Base-by-base conservation (phyloP, 345 rosid genomes). In the Cardamine occulta region DNA sequence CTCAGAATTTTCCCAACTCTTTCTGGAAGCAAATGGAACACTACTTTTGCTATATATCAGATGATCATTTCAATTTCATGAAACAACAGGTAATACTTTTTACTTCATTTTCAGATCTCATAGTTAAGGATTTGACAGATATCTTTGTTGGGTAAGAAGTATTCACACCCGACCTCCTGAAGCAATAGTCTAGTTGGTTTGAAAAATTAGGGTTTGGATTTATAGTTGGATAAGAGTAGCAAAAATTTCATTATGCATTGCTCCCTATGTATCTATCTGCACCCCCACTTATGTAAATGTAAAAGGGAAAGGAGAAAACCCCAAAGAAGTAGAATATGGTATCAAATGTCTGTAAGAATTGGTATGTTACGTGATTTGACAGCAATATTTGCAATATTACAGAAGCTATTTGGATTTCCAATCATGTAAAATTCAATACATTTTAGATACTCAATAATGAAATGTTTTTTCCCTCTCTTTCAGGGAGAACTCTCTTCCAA, bases 11-110 rank as follows among this genome's bases (percentile, higher is more conserved):
- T 61, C 75, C 84, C 65, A 81, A 66, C 61, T 66, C 86, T 62
- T 89, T 90, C 70, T 95, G 97, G 97, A 87, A 82, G 88, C 89
- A 86, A 76, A 87, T 89, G 89, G 97, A 95, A 74, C 85, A 79
- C 31, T 81, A 81, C 70, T 87, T 92, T 77, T 82, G 93, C 74
- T 80, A 80, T 68, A 65, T 92, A 82, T 84, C 92, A 73, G 90
- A 95, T 66, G 80, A 74, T 66, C 92, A 88, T 78, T 80, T 92
- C 74, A 76, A 76, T 73, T 82, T 81, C 80, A 70, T 94, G 82
- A 86, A 88, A 79, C 87, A 87, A 76, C 92, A 85, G 97, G 99
- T 86, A 74, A 70, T 19, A 45, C 66, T 12, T 64, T 63, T 69
- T 49, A 39, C 61, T 74, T 44, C 26, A 69, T 35, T 40, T n/a